Percentiles rank a stretch among this genome's conserved stretches.
Evolutionary conservation across 2,329 filamentous ascomycete genomes (phyloP).

Genomic region (Venturia asperata): DNA sequence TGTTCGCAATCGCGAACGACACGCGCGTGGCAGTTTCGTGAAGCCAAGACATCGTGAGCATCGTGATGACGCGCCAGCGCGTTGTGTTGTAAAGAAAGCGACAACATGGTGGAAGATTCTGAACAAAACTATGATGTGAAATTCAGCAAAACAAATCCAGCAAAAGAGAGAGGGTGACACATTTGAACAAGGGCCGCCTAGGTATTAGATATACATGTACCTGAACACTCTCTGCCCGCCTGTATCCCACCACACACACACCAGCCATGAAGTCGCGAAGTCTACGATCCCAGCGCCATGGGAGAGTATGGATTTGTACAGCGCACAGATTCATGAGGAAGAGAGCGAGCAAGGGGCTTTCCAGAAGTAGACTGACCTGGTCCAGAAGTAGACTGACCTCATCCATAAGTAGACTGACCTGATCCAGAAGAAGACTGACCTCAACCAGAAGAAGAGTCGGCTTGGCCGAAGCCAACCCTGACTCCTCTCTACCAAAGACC

Average conservation of each 20-base stretch:
- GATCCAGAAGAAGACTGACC: background rate
- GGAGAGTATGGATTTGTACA: background rate
- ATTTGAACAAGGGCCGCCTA: too few species aligned
- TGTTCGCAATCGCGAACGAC: background rate
- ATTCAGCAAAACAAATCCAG: background rate
- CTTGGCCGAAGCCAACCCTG: background rate
- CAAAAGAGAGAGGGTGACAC: too few species aligned
- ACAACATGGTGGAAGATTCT: background rate
- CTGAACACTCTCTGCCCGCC: background rate
- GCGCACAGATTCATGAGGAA: background rate
- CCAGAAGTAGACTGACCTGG: background rate
- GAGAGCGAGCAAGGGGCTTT: background rate
- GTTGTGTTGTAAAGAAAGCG: background rate
- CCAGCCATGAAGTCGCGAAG: background rate
- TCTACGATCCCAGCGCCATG: constrained; percentile 4
- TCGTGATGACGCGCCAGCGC: constrained; percentile 2
- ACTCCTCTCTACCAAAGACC: background rate
- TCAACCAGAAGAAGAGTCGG: background rate
- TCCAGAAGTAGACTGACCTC: too few species aligned
- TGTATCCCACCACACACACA: background rate
- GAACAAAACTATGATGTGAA: background rate
- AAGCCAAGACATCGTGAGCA: background rate
- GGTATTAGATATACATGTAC: background rate
- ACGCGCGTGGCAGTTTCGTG: background rate
- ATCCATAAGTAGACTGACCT: background rate